Conservation (phyloP, 306 rosid genomes). For the Sicyos edulis region DNA sequence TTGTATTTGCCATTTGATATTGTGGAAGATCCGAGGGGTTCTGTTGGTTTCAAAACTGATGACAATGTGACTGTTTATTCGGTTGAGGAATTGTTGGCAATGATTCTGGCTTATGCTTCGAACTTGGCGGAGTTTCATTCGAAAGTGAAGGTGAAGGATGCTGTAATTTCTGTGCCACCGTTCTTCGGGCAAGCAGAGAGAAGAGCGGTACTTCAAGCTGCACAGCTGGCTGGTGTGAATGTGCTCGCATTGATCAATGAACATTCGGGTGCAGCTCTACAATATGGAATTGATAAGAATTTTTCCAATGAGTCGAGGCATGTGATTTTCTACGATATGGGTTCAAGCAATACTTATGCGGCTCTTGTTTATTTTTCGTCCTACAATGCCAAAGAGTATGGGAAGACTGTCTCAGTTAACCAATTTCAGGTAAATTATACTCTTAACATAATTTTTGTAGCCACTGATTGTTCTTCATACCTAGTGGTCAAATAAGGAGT, state of each 20-base stretch:
- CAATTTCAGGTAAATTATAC: slow-evolving; percentile 70
- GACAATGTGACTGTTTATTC: slow-evolving; percentile 43
- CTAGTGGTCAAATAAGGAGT: no score
- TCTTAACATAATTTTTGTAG: not conserved
- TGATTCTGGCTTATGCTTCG: slow-evolving; percentile 64
- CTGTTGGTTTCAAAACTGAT: slow-evolving; percentile 45
- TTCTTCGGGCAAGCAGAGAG: slow-evolving; percentile 92
- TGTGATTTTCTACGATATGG: slow-evolving; percentile 93
- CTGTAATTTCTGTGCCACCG: slow-evolving; percentile 85
- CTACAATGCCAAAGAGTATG: slow-evolving; percentile 68
- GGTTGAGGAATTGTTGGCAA: slow-evolving; percentile 73
- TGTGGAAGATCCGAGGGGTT: slow-evolving; percentile 57
- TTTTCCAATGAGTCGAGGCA: slow-evolving; percentile 75
- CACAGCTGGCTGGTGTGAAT: slow-evolving; percentile 73
- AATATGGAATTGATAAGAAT: slow-evolving; percentile 94
- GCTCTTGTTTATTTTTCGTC: slow-evolving; percentile 81
- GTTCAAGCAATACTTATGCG: slow-evolving; percentile 83
- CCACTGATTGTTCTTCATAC: not conserved
- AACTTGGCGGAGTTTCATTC: slow-evolving; percentile 81
- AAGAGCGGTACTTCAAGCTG: slow-evolving; percentile 68
- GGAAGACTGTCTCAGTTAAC: slow-evolving; percentile 67
- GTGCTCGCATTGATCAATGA: slow-evolving; percentile 81
- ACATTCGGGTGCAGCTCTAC: slow-evolving; percentile 94
- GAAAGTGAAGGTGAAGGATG: slow-evolving; percentile 67
- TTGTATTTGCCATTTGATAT: slow-evolving; percentile 63